Evolutionary conservation across 768 basidiomycete species (phyloP).

Genomic region (Phallus indusiatus): DNA sequence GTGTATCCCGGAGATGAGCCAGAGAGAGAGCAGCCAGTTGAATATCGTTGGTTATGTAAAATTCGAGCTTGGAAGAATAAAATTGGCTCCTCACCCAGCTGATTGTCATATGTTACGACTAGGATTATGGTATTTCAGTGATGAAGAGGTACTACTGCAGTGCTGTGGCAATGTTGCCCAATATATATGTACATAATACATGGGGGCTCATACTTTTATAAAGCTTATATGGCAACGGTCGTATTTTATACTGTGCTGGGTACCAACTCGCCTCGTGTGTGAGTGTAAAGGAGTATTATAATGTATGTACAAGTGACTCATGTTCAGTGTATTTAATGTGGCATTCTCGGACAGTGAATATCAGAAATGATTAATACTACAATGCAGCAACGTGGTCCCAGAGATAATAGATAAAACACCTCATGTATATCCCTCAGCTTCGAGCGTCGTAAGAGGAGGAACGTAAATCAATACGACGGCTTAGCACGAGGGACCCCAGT

Average conservation of each 20-base stretch:
- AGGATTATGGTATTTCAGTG: no score
- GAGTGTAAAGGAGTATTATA: no score
- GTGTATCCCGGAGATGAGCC: not conserved
- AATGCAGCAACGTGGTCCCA: not conserved
- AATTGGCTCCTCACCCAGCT: not conserved
- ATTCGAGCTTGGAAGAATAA: not conserved
- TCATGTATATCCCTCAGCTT: not conserved
- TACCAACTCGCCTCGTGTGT: no score
- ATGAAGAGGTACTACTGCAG: no score
- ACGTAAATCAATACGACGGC: constrained; percentile 4
- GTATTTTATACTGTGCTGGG: no score
- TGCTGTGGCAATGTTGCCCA: no score
- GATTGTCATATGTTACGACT: not conserved
- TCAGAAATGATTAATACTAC: not conserved
- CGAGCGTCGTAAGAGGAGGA: not conserved
- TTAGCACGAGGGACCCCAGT: constrained; percentile 7
- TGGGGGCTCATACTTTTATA: no score
- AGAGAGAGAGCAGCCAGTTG: no score
- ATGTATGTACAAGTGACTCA: no score
- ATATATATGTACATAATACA: no score
- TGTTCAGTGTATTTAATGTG: no score
- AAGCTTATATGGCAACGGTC: no score
- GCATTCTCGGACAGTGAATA: not conserved
- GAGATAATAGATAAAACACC: not conserved
- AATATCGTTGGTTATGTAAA: not conserved